These are phyloP conservation scores for Cryptococcus wingfieldii DNA, from an alignment of 1,284 basidiomycete genomes.

Conservation along the genomic window DNA sequence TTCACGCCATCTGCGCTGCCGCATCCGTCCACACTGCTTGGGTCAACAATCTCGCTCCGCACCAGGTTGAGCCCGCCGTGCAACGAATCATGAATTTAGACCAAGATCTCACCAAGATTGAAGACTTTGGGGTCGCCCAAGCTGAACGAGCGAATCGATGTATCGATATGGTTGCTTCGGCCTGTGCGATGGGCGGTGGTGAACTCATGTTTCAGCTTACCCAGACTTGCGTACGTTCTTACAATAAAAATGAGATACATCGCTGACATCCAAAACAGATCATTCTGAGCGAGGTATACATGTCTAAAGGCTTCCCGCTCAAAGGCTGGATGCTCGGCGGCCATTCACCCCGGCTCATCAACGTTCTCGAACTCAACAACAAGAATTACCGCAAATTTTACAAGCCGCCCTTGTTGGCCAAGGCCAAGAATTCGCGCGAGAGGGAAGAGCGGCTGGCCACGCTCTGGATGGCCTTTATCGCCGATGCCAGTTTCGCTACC, in stretches of 20 bases:
- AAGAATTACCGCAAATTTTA: constrained; percentile 17
- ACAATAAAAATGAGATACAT: neutral
- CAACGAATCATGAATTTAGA: constrained; percentile 20
- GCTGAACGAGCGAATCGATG: constrained; percentile 27
- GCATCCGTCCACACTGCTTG: constrained; percentile 46
- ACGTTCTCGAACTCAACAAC: constrained; percentile 33
- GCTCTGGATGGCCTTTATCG: constrained; percentile 36
- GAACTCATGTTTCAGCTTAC: constrained; percentile 32
- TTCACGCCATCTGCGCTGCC: constrained; percentile 51
- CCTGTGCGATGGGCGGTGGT: constrained; percentile 31
- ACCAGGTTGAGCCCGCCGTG: constrained; percentile 26
- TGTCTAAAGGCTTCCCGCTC: constrained; percentile 32
- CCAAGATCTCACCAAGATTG: constrained; percentile 28
- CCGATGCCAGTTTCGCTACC: constrained; percentile 29
- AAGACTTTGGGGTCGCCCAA: constrained; percentile 42
- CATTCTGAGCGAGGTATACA: constrained; percentile 31
- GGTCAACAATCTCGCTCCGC: constrained; percentile 29
- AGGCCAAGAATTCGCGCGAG: constrained; percentile 19
- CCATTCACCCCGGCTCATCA: constrained; percentile 29
- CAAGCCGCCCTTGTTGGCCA: constrained; percentile 31
- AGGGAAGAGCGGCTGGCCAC: constrained; percentile 39
- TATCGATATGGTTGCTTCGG: constrained; percentile 23
- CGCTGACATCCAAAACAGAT: constrained; percentile 13
- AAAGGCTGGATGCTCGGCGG: constrained; percentile 34
- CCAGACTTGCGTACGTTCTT: constrained; percentile 30